Evolutionary conservation across 164 flowering plant genomes (phyloP).

Genomic region (Magnolia kwangsiensis): DNA sequence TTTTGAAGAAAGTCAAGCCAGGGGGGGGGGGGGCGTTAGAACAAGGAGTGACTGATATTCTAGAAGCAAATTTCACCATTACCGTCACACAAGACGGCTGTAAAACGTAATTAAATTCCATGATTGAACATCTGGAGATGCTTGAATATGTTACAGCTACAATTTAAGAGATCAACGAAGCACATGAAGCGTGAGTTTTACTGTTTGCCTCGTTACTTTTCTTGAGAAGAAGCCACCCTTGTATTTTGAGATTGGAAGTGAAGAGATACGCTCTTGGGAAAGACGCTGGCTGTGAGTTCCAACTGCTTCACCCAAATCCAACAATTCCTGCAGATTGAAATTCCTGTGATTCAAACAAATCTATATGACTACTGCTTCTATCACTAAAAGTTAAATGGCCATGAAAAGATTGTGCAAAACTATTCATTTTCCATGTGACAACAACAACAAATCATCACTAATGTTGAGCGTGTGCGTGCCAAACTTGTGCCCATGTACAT

Average conservation of each 20-base stretch:
- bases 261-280: conserved; percentile 61
- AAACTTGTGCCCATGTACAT: too few relatives aligned
- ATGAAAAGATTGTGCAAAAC: too few relatives aligned
- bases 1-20: background rate
- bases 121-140: background rate
- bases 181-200: too few relatives aligned
- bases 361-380: too few relatives aligned
- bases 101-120: conserved; percentile 18
- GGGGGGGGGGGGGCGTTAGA: conserved; percentile 7
- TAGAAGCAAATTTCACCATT: conserved; percentile 69
- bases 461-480: too few relatives aligned
- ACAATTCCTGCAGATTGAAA: conserved; percentile 58
- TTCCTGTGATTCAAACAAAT: too few relatives aligned
- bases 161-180: too few relatives aligned
- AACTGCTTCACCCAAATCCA: conserved; percentile 87
- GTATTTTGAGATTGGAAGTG: conserved; percentile 74
- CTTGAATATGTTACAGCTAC: too few relatives aligned
- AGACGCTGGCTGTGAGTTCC: conserved; percentile 91
- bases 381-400: too few relatives aligned
- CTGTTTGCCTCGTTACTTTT: conserved; percentile 21
- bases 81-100: conserved; percentile 86
- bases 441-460: too few relatives aligned
- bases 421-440: too few relatives aligned
- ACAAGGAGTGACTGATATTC: conserved; percentile 51
- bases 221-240: conserved; percentile 69